Base-by-base conservation (phyloP, 305 asterid species). In the Coffea humblotiana region DNA sequence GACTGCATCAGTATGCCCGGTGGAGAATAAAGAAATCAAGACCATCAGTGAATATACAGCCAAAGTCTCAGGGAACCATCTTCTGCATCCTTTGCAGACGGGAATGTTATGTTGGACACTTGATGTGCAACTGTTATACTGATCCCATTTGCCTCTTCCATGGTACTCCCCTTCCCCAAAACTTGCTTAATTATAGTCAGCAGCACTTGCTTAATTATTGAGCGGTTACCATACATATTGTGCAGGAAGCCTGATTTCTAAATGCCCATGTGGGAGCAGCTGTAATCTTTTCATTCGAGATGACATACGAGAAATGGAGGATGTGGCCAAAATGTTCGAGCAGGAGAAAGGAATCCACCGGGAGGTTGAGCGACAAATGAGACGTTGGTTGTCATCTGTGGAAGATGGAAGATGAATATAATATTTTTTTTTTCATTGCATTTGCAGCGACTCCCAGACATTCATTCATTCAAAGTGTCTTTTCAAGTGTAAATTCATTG, bases 131-230 rank as follows among this genome's bases (percentile, higher is more conserved):
- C 71, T 84, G 87, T 77, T 64, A 32, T 27, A 1, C 79, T 51
- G 85, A 75, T 72, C 90, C 91, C 65, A 52, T 83, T 51, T 83
- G 90, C 72, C 81, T 88, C 75, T 85, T 84, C 81, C 91, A 88
- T 76, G 91, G 91, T 88, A 84, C 68, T 29, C 32, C 32, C 32
- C 32, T 32, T 32, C 32, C 32, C 32, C 1, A 32, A 32, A 32
- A 32, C 32, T 32, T 32, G n/a, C n/a, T n/a, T n/a, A n/a, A n/a
- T 2, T 29, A 29, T 32, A 32, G 1, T 32, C 32, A 32, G 32
- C 32, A 54, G 18, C 16, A 54, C 61, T 3, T 54, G 43, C 11
- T 71, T 12, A 18, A 54, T 29, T 5, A 66, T 40, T 40, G 43
- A 3, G 43, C 11, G 23, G 2, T 67, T 16, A 32, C 61, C 45